Base-by-base conservation (phyloP, 345 rosid species). In the Microthlaspi erraticum region DNA sequence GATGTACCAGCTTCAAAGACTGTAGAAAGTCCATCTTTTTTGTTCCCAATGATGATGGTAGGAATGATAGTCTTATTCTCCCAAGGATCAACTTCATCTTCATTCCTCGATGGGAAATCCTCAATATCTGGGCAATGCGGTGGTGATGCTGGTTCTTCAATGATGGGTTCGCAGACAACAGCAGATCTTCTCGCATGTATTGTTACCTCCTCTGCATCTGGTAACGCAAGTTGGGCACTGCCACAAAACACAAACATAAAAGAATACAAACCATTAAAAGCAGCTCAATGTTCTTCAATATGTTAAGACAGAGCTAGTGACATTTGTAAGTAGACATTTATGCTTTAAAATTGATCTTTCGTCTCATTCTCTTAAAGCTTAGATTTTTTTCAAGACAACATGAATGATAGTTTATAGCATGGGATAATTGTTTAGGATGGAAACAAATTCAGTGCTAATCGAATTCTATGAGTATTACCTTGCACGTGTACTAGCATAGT, bases 401-500 rank as follows among this genome's bases (percentile, higher is more conserved):
- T n/a, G n/a, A n/a, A n/a, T n/a, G n/a, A n/a, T n/a, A n/a, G n/a
- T n/a, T n/a, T n/a, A n/a, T n/a, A n/a, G n/a, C n/a, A n/a, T n/a
- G n/a, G n/a, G n/a, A n/a, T n/a, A n/a, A n/a, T n/a, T n/a, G n/a
- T n/a, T n/a, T n/a, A n/a, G n/a, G n/a, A n/a, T n/a, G n/a, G n/a
- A n/a, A n/a, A n/a, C n/a, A n/a, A n/a, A n/a, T n/a, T n/a, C n/a
- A n/a, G n/a, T n/a, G n/a, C n/a, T n/a, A n/a, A n/a, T n/a, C n/a
- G n/a, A 26, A 26, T 26, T 26, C 29, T 26, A 26, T 3, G 29
- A 26, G 4, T 26, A 2, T 26, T 2, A 26, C 29, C 97, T 93
- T 80, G 88, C 91, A 75, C 77, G 81, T 72, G 96, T 96, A 80
- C 98, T 93, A 14, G 98, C 90, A 73, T 90, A 93, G 58, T 93